A percentile compares a stretch with the other conserved stretches of the same genome.
Evolutionary conservation across 75 land plant species (phyloP).

Genomic region (Chamaecyparis obtusa): DNA sequence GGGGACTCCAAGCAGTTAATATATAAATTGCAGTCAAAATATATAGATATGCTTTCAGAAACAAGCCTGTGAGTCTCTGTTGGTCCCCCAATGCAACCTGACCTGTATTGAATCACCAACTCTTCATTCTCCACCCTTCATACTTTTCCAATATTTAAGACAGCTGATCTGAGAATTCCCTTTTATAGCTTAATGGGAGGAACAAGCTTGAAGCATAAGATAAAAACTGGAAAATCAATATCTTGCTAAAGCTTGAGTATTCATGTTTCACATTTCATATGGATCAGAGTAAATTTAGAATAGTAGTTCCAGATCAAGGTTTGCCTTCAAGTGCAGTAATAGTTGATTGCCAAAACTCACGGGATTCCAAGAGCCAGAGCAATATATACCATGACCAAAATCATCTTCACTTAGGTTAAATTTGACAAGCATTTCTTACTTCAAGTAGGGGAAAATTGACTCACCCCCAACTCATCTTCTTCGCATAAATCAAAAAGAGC

Average conservation of each 20-base stretch:
- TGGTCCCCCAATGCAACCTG: background rate
- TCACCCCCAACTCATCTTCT: constrained; percentile 91
- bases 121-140: background rate
- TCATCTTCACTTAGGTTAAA: constrained; percentile 7
- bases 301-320: background rate
- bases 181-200: background rate
- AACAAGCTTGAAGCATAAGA: constrained; percentile 10
- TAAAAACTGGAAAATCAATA: constrained; percentile 11
- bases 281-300: background rate
- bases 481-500: constrained; percentile 84
- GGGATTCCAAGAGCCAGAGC: background rate
- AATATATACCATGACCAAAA: constrained; percentile 1
- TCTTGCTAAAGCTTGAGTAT: constrained; percentile 8
- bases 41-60: background rate
- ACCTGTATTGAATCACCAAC: background rate
- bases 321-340: constrained; percentile 6
- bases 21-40: background rate
- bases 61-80: background rate
- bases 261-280: background rate
- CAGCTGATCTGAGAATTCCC: background rate
- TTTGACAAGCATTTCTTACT: constrained; percentile 6
- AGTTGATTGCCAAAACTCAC: background rate
- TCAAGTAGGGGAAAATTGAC: constrained; percentile 22
- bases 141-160: background rate
- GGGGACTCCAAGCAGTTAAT: background rate